A percentile compares a stretch with the other conserved stretches of the same genome.
These are phyloP conservation scores for Dactylonectria macrodidyma DNA, from an alignment of 2,329 filamentous ascomycete species.

Conservation along the genomic window DNA sequence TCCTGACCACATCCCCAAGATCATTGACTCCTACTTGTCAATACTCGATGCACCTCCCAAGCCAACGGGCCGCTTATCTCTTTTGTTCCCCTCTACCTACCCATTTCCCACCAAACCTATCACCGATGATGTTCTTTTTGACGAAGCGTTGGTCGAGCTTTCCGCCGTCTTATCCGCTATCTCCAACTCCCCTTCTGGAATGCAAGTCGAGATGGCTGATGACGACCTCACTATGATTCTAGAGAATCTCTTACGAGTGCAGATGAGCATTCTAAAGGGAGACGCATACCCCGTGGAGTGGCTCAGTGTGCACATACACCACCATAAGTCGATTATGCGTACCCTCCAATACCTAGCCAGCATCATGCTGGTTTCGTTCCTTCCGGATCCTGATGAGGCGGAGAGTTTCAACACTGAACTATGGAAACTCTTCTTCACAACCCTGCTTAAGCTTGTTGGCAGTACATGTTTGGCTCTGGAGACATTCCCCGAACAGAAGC, in stretches of 20 bases:
- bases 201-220: constrained; percentile 82
- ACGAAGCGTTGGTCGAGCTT: constrained; percentile 90
- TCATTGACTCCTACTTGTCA: constrained; percentile 89
- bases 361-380: constrained; percentile 84
- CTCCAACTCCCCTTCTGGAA: constrained; percentile 78
- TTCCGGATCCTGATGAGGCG: constrained; percentile 92
- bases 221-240: constrained; percentile 83
- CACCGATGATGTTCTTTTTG: constrained; percentile 74
- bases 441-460: constrained; percentile 88
- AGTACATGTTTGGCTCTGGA: constrained; percentile 92
- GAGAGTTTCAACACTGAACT: constrained; percentile 93
- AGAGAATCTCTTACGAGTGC: constrained; percentile 84
- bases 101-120: constrained; percentile 86
- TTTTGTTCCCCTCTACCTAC: constrained; percentile 91
- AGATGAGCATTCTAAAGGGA: constrained; percentile 90
- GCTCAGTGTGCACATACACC: constrained; percentile 94
- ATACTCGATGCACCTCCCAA: constrained; percentile 72
- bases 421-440: constrained; percentile 95
- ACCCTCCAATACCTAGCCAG: constrained; percentile 86
- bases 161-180: constrained; percentile 89
- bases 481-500: constrained; percentile 96
- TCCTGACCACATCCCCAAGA: constrained; percentile 90
- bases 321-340: constrained; percentile 91
- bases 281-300: constrained; percentile 91
- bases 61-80: constrained; percentile 79